Evolutionary conservation across 768 basidiomycete genomes (phyloP).

Genomic region (Podaxis sp.): DNA sequence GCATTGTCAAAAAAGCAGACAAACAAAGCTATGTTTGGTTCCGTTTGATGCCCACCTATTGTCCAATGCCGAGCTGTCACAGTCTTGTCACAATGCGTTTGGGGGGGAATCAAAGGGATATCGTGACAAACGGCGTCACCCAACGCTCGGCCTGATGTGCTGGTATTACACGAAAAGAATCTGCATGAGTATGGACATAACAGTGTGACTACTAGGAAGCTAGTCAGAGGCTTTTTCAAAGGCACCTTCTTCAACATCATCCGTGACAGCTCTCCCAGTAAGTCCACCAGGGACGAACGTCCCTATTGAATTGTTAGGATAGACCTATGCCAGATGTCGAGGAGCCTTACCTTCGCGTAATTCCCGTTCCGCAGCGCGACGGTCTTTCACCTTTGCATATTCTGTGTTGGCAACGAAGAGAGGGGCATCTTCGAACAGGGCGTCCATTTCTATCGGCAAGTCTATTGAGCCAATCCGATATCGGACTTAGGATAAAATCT

Average conservation of each 20-base stretch:
- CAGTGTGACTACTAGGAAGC: too few species aligned
- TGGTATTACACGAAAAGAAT: too few species aligned
- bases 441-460: slow-evolving; percentile 38
- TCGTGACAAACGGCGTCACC: not conserved
- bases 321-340: not conserved
- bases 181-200: too few species aligned
- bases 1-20: not conserved
- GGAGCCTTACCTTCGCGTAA: slow-evolving; percentile 34
- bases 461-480: not conserved
- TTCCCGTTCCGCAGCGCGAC: slow-evolving; percentile 35
- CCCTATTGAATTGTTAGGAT: slow-evolving; percentile 9
- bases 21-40: not conserved
- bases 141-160: too few species aligned
- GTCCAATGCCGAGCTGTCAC: not conserved
- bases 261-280: slow-evolving; percentile 14
- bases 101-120: not conserved
- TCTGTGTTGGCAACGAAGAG: slow-evolving; percentile 36
- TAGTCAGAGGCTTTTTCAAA: too few species aligned
- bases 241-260: slow-evolving; percentile 2
- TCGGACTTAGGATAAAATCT: not conserved
- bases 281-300: slow-evolving; percentile 26
- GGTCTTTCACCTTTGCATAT: slow-evolving; percentile 37
- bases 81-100: not conserved
- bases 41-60: not conserved
- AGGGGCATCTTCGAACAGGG: slow-evolving; percentile 38